A percentile compares a stretch with the other conserved stretches of the same genome.
These are phyloP conservation scores for Huiozyma sinensis DNA, from an alignment of 805 yeast genomes.

Conservation along the genomic window DNA sequence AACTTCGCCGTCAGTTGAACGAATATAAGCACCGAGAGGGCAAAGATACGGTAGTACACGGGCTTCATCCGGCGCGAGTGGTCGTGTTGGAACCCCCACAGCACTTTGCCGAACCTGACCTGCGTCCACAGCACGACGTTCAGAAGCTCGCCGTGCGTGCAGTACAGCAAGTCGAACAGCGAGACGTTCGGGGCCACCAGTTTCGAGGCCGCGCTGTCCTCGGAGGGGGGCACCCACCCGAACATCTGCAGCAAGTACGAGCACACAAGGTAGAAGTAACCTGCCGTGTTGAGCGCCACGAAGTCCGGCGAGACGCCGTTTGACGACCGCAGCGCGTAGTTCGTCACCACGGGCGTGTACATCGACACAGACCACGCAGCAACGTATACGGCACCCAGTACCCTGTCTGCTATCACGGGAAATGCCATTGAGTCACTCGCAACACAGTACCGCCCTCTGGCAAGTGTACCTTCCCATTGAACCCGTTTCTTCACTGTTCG, in stretches of 20 bases:
- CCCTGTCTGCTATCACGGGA: not conserved
- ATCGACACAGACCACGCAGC: slow-evolving; percentile 38
- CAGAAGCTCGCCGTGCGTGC: slow-evolving; percentile 37
- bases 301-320: slow-evolving; percentile 43
- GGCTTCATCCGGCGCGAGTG: slow-evolving; percentile 14
- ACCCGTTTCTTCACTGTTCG: not conserved
- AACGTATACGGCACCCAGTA: slow-evolving; percentile 31
- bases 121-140: slow-evolving; percentile 34
- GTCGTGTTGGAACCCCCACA: slow-evolving; percentile 29
- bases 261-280: slow-evolving; percentile 34
- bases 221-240: slow-evolving; percentile 19
- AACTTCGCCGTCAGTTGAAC: slow-evolving; percentile 1
- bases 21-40: slow-evolving; percentile 10
- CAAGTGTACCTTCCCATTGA: not conserved
- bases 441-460: no score
- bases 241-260: slow-evolving; percentile 36
- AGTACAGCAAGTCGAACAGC: slow-evolving; percentile 36
- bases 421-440: no score
- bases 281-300: slow-evolving; percentile 35
- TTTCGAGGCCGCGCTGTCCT: slow-evolving; percentile 12
- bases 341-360: slow-evolving; percentile 38
- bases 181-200: slow-evolving; percentile 32
- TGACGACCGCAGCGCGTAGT: slow-evolving; percentile 31
- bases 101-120: slow-evolving; percentile 24
- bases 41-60: slow-evolving; percentile 14